A percentile compares a stretch with the other conserved stretches of the same genome.
Conservation (phyloP, 768 basidiomycete species). For the Pisolithus orientalis region DNA sequence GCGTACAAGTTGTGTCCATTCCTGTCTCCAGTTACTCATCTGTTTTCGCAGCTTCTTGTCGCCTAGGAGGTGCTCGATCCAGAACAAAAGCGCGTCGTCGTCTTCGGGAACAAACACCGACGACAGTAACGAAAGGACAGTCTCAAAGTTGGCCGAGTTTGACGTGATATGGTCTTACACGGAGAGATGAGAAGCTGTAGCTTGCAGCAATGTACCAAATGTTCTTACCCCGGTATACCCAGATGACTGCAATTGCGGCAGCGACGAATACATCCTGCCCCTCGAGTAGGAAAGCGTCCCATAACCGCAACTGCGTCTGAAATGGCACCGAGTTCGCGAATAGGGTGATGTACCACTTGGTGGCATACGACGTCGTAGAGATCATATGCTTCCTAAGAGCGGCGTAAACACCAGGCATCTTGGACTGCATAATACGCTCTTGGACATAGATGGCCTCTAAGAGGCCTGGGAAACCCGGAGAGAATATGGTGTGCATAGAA, state of each 20-base stretch:
- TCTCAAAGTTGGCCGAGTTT: conserved; percentile 79
- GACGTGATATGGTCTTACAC: conserved; percentile 76
- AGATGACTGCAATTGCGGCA: conserved; percentile 82
- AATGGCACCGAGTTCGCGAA: conserved; percentile 96
- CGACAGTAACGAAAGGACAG: conserved; percentile 82
- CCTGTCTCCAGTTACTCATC: conserved; percentile 71
- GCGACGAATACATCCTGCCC: conserved; percentile 86
- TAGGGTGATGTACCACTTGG: conserved; percentile 99
- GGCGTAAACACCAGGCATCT: conserved; percentile 86
- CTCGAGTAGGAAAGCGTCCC: conserved; percentile 91
- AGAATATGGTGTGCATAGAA: conserved; percentile 81
- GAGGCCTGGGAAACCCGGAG: conserved; percentile 92
- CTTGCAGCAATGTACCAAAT: neutral
- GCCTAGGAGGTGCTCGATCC: conserved; percentile 61
- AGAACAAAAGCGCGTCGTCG: conserved; percentile 74
- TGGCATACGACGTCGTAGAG: conserved; percentile 91
- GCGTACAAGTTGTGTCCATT: conserved; percentile 71
- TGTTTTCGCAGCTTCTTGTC: conserved; percentile 62
- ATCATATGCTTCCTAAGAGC: conserved; percentile 87
- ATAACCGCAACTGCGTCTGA: conserved; percentile 87
- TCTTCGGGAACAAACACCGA: conserved; percentile 94
- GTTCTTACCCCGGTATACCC: conserved; percentile 77
- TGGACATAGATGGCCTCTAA: conserved; percentile 95
- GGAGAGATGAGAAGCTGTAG: neutral
- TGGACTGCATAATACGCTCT: conserved; percentile 77